phyloP scores from a whole-genome alignment of 208 protist species.

The Leishmania martiniquensis region DNA sequence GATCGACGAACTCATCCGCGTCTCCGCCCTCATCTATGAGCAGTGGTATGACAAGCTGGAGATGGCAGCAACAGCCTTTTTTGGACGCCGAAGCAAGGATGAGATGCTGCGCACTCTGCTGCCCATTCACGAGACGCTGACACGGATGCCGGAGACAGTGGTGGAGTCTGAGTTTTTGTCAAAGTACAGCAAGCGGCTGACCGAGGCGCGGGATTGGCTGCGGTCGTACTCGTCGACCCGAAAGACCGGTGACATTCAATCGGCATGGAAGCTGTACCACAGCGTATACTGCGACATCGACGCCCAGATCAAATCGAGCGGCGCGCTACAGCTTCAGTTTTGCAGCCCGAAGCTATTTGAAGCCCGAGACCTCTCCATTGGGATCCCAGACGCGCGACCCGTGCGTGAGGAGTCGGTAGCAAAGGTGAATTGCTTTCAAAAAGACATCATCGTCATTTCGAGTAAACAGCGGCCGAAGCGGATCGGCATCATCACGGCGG shows the following conservation, averaged over 20 bases:
- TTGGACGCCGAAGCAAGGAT: slow-evolving; percentile 86
- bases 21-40: slow-evolving; percentile 96
- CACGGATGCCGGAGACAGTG: slow-evolving; percentile 91
- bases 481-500: slow-evolving; percentile 94
- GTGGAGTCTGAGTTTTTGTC: slow-evolving; percentile 95
- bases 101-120: slow-evolving; percentile 92
- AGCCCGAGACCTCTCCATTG: slow-evolving; percentile 70
- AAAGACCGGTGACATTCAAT: slow-evolving; percentile 76
- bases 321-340: slow-evolving; percentile 64
- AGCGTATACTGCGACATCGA: slow-evolving; percentile 78
- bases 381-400: slow-evolving; percentile 89
- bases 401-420: slow-evolving; percentile 77
- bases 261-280: slow-evolving; percentile 89
- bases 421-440: slow-evolving; percentile 93
- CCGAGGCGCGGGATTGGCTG: slow-evolving; percentile 75
- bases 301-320: slow-evolving; percentile 66
- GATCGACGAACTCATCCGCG: slow-evolving; percentile 96
- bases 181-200: slow-evolving; percentile 64
- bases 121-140: slow-evolving; percentile 95
- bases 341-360: slow-evolving; percentile 88
- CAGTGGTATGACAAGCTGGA: slow-evolving; percentile 96
- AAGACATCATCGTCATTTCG: slow-evolving; percentile 94
- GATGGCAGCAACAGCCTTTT: slow-evolving; percentile 95
- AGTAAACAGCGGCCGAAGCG: slow-evolving; percentile 99
- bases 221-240: slow-evolving; percentile 55